Evolutionary conservation across 1,284 basidiomycete genomes (phyloP), one percentile per base, ranked within the genome.

Genomic region (Irpex rosettiformis): DNA sequence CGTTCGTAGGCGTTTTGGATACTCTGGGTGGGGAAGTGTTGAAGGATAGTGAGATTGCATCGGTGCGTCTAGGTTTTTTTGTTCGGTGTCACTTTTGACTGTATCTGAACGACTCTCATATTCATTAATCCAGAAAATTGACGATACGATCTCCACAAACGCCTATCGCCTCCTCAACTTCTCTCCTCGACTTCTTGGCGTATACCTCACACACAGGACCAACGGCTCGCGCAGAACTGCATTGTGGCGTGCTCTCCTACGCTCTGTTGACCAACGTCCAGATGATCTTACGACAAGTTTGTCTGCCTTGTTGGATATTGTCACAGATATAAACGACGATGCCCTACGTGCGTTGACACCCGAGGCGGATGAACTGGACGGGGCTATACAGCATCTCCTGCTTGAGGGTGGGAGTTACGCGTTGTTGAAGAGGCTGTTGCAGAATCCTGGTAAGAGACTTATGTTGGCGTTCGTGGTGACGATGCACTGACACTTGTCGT

Each of bases 161-260:
- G 69, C 78, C 1, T 67, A 72, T 48, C 63, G 65, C 0, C 69
- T 89, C 6, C 67, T 87, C 42, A 62, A 60, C 1, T 61, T 72
- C 0, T 76, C 77, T 1, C 77, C 80, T 1, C 57, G 73, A 0
- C 71, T 86, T 0, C 66, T 87, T 2, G 69, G 80, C 0, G 71
- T 78, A 0, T 86, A 85, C 62, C 70, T 86, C 30, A 62, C 70
- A 7, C 66, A 77, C 58, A 73, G 81, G 3, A 70, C 71, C 16
- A 69, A 77, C 37, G 66, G 75, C n/a, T 54, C 54, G 3, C 70
- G 68, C 4, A 70, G 70, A 24, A 60, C 70, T 5, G 56, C 64
- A 1, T 65, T 81, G 3, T 85, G 84, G 84, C 75, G 76, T 30
- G 64, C 68, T 0, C 65, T 83, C 1, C 73, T 86, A 3, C 56